phyloP scores from a whole-genome alignment of 768 basidiomycete species.

The Russula sp. region DNA sequence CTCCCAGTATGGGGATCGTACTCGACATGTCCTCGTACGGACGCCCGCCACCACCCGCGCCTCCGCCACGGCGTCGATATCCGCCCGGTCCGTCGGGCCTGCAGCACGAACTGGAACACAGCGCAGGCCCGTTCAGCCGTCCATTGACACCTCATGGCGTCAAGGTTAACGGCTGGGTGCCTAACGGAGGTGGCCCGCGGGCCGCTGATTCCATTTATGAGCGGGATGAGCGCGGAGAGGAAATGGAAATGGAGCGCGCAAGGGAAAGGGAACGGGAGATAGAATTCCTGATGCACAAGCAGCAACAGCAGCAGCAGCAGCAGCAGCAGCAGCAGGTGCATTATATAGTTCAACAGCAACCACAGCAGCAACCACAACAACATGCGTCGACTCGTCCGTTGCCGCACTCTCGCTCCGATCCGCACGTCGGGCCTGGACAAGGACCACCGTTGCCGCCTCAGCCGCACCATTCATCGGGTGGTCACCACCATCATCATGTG shows the following conservation, averaged over 20 bases:
- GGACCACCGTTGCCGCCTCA: conserved; percentile 16
- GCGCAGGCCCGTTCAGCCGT: conserved; percentile 20
- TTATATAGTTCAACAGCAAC: conserved; percentile 22
- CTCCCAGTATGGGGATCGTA: conserved; percentile 14
- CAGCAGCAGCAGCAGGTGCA: conserved; percentile 22
- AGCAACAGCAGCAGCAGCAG: conserved; percentile 25
- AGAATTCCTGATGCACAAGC: conserved; percentile 25
- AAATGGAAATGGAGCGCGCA: conserved; percentile 24
- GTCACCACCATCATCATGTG: conserved; percentile 30
- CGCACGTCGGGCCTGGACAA: conserved; percentile 22
- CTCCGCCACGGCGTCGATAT: conserved; percentile 16
- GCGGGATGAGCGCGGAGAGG: conserved; percentile 21
- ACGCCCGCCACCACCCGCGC: conserved; percentile 7
- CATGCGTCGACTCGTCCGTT: conserved; percentile 8
- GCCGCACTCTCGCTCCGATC: conserved; percentile 15
- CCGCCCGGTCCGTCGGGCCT: conserved; percentile 21
- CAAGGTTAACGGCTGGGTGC: conserved; percentile 21
- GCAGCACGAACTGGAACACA: conserved; percentile 19
- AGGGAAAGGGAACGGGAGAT: conserved; percentile 28
- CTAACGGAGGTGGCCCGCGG: conserved; percentile 1
- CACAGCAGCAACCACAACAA: conserved; percentile 18
- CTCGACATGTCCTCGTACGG: conserved; percentile 18
- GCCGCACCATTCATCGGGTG: conserved; percentile 18
- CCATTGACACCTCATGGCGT: conserved; percentile 15
- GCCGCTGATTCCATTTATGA: conserved; percentile 11